These are phyloP conservation scores for Hyaloscypha bicolor DNA, from an alignment of 495 filamentous ascomycete genomes.

Conservation along the genomic window DNA sequence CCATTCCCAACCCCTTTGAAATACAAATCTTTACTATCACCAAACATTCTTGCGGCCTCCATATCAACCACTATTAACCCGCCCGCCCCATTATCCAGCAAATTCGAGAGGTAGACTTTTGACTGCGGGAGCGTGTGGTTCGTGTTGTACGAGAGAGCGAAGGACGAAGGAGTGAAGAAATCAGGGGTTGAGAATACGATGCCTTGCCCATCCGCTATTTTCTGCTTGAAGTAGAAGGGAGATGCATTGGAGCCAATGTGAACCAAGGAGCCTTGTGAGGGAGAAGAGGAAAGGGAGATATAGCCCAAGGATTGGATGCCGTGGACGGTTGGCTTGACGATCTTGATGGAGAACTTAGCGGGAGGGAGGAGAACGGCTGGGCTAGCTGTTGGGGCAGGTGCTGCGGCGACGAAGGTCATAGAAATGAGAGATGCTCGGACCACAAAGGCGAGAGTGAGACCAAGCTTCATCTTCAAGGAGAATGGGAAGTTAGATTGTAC, in stretches of 20 bases:
- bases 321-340: background rate
- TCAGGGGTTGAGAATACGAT: background rate
- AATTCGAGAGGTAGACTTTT: constrained; percentile 1
- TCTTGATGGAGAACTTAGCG: background rate
- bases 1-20: background rate
- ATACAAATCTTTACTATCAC: background rate
- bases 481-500: no score
- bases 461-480: no score
- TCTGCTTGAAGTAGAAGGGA: constrained; percentile 4
- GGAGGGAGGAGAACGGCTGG: background rate
- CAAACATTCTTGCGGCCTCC: constrained; percentile 4
- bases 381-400: background rate
- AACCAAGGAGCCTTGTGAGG: background rate
- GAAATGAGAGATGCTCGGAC: no score
- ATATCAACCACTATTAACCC: background rate
- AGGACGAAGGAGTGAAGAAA: constrained; percentile 1
- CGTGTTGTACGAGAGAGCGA: background rate
- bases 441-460: no score
- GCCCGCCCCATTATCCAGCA: background rate
- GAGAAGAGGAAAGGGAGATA: background rate
- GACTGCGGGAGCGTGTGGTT: background rate
- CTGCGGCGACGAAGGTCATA: background rate
- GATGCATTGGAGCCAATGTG: background rate
- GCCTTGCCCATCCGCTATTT: constrained; percentile 1
- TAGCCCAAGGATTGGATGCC: background rate